Evolutionary conservation across 1,284 basidiomycete species (phyloP).

Genomic region (Tilletiaria anomala): DNA sequence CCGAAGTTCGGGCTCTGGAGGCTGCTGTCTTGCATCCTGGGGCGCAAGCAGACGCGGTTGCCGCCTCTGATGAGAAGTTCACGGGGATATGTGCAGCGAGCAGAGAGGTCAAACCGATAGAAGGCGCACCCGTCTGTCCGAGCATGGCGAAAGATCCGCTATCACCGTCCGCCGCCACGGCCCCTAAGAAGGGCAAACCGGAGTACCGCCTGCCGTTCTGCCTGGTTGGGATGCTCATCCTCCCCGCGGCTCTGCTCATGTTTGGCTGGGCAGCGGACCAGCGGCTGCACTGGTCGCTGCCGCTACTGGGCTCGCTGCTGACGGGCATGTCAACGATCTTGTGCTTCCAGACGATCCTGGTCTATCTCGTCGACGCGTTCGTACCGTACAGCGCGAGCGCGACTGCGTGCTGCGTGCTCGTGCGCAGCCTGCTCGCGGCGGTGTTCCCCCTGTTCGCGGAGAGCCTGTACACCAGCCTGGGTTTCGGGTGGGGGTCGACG

Average conservation of each 20-base stretch:
- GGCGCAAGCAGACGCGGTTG: too few species aligned
- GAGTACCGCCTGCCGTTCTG: conserved; percentile 40
- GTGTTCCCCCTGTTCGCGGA: conserved; percentile 42
- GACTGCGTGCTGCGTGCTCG: conserved; percentile 38
- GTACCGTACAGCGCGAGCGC: conserved; percentile 44
- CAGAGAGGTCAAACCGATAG: too few species aligned
- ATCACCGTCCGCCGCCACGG: too few species aligned
- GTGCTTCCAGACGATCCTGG: conserved; percentile 42
- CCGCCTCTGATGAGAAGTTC: too few species aligned
- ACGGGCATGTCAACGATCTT: conserved; percentile 36
- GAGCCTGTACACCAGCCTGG: conserved; percentile 41
- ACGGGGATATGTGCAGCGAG: too few species aligned
- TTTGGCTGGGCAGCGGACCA: conserved; percentile 30
- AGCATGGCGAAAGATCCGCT: too few species aligned
- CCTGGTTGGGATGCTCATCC: conserved; percentile 43
- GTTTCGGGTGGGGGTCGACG: conserved; percentile 43
- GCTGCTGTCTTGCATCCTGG: too few species aligned
- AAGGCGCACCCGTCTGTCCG: too few species aligned
- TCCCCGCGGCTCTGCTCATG: conserved; percentile 42
- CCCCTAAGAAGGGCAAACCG: conserved; percentile 14
- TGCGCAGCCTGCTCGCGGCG: conserved; percentile 40
- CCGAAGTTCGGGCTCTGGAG: too few species aligned
- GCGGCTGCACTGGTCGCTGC: conserved; percentile 18
- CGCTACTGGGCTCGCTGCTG: conserved; percentile 20
- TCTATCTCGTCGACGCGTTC: conserved; percentile 43